phyloP scores from a whole-genome alignment of 2,329 filamentous ascomycete species.

The Colletotrichum lentis region DNA sequence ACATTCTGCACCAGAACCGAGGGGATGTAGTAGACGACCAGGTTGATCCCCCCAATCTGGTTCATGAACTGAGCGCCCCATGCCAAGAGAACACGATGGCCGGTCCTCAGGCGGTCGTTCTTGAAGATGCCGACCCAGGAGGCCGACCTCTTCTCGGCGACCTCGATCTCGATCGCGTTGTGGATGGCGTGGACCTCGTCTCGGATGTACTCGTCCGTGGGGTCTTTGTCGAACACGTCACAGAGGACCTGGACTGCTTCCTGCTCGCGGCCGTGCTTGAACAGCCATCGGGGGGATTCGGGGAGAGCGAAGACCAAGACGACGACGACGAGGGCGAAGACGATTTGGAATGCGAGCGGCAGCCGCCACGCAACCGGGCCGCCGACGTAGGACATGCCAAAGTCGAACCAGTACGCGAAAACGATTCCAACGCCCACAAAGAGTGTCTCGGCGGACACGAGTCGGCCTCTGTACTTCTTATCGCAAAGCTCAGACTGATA shows the following conservation, averaged over 20 bases:
- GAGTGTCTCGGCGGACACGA: slow-evolving; percentile 51
- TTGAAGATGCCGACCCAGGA: slow-evolving; percentile 54
- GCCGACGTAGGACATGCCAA: slow-evolving; percentile 48
- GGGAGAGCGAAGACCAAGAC: slow-evolving; percentile 51
- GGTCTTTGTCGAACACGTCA: slow-evolving; percentile 52
- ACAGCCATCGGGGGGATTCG: slow-evolving; percentile 53
- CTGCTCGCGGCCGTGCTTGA: slow-evolving; percentile 47
- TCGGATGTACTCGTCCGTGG: slow-evolving; percentile 46
- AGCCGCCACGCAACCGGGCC: slow-evolving; percentile 42
- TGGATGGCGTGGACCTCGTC: slow-evolving; percentile 51
- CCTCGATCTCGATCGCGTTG: slow-evolving; percentile 52
- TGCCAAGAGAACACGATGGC: slow-evolving; percentile 56
- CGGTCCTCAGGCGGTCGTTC: slow-evolving; percentile 53
- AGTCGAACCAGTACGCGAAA: slow-evolving; percentile 50
- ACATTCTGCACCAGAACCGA: slow-evolving; percentile 48
- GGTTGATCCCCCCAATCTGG: slow-evolving; percentile 58
- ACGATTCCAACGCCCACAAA: slow-evolving; percentile 54
- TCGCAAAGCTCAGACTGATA: slow-evolving; percentile 57
- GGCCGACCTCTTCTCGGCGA: slow-evolving; percentile 43
- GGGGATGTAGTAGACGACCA: slow-evolving; percentile 51
- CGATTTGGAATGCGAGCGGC: slow-evolving; percentile 45
- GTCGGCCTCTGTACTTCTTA: slow-evolving; percentile 52
- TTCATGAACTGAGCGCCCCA: slow-evolving; percentile 60
- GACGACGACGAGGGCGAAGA: slow-evolving; percentile 47
- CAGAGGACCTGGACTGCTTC: slow-evolving; percentile 50